A percentile compares a stretch with the other conserved stretches of the same genome.
phyloP scores from a whole-genome alignment of 257 asterid genomes.

The Solanum virginianum region DNA sequence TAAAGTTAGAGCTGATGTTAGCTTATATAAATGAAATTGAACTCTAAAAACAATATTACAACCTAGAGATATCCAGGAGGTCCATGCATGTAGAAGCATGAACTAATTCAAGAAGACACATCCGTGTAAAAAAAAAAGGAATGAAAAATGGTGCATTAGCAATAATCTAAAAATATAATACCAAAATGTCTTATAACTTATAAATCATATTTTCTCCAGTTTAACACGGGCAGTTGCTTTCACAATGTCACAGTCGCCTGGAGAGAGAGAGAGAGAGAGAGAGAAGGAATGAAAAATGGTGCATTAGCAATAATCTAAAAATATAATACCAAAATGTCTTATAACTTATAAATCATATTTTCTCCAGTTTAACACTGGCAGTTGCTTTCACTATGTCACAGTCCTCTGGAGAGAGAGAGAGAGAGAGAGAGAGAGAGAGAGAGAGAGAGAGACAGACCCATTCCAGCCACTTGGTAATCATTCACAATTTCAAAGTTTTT shows the following conservation, averaged over 20 bases:
- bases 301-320: background rate
- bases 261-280: constrained; percentile 12
- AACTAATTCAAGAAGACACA: background rate
- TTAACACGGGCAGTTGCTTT: background rate
- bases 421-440: constrained; percentile 1
- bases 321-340: background rate
- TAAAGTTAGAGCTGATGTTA: background rate
- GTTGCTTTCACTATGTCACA: background rate
- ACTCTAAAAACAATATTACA: background rate
- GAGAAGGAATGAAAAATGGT: background rate
- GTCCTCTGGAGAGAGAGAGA: background rate
- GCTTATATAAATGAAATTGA: background rate
- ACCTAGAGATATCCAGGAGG: background rate
- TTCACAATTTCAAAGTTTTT: constrained; percentile 94
- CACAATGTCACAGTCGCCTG: background rate
- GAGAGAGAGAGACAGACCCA: constrained; percentile 41
- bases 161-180: background rate
- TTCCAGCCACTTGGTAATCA: constrained; percentile 94
- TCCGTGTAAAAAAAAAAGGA: background rate
- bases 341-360: background rate
- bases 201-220: background rate
- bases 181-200: background rate
- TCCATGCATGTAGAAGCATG: background rate
- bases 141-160: background rate
- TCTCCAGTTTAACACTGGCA: background rate